A percentile compares a stretch with the other conserved stretches of the same genome.
Conservation (phyloP, 352 stramenopile species). For the Pythium coloratum region DNA sequence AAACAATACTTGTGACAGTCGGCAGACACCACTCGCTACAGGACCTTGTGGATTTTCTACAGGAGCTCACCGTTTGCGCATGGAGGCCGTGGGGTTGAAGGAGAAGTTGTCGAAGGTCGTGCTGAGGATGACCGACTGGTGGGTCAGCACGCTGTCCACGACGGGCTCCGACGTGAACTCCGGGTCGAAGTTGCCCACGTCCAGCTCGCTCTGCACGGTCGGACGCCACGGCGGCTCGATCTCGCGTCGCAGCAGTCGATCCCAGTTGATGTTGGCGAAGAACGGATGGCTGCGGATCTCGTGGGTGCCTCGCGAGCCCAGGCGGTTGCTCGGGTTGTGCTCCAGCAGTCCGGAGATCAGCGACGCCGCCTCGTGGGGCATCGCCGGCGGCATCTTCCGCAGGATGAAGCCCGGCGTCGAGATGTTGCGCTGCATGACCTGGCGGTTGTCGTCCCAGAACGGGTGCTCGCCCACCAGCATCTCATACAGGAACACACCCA, state of each 20-base stretch:
- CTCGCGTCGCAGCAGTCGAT: conserved; percentile 67
- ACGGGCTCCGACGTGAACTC: conserved; percentile 76
- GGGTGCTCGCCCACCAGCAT: conserved; percentile 90
- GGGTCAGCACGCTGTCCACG: conserved; percentile 73
- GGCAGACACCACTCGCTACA: not conserved
- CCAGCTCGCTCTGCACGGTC: conserved; percentile 63
- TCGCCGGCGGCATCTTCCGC: conserved; percentile 59
- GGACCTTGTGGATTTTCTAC: too few relatives aligned
- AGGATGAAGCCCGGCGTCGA: conserved; percentile 66
- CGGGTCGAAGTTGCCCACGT: conserved; percentile 77
- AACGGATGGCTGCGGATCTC: conserved; percentile 86
- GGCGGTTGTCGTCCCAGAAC: conserved; percentile 86
- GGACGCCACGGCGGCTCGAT: conserved; percentile 61
- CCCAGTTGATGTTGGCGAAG: conserved; percentile 83
- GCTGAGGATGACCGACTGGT: conserved; percentile 60
- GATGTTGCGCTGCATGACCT: conserved; percentile 87
- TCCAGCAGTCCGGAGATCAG: conserved; percentile 77
- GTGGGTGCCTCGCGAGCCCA: conserved; percentile 56
- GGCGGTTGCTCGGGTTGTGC: conserved; percentile 67
- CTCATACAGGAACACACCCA: conserved; percentile 89
- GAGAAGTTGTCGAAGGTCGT: conserved; percentile 75
- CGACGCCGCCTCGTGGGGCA: conserved; percentile 67
- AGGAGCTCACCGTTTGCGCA: conserved; percentile 26
- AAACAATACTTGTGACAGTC: not conserved
- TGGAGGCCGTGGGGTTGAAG: conserved; percentile 66